Evolutionary conservation across 768 basidiomycete species (phyloP), one percentile per base, ranked within the genome.

Genomic region (Phylloporus sp.): DNA sequence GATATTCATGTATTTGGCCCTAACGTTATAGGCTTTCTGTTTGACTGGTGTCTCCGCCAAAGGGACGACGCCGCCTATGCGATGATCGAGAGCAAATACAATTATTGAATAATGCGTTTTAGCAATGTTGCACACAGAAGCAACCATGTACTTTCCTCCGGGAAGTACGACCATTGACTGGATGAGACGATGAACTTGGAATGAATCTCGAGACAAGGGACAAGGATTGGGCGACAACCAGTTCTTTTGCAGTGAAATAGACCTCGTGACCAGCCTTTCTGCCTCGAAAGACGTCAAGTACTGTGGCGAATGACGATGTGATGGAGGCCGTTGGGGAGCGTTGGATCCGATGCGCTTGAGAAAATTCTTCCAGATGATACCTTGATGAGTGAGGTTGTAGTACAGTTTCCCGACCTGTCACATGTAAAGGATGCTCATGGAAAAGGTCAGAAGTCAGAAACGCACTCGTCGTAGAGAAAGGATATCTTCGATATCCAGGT

Each of bases 351-450:
- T 71, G n/a, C 69, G 64, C 35, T 70, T 64, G 52, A 88, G 69
- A 53, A 84, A 80, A 16, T 78, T 78, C 63, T 82, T 85, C 86
- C 86, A 88, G 35, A 87, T 80, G 41, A 80, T 68, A 16, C 84
- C 78, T 56, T 86, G 80, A 50, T 86, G 82, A 0, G 84, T 85
- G 52, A 88, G 72, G 27, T 81, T 65, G 59, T 79, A 85, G 58
- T 82, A 81, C 4, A 75, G 61, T 57, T 75, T 82, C 71, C 75
- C 80, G 27, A 81, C 79, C 86, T 85, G 27, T 27, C 8, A 23
- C 9, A 20, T 31, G 39, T 50, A 2, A 59, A 40, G 26, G 47
- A 35, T 40, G 23, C 40, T 28, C 20, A 38, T 20, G 29, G 11
- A 1, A 31, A 28, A 28, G 16, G 6, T 20, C 23, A 11, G 16